These are phyloP conservation scores for Yamadazyma olivae DNA, from an alignment of 805 yeast genomes.

Conservation along the genomic window DNA sequence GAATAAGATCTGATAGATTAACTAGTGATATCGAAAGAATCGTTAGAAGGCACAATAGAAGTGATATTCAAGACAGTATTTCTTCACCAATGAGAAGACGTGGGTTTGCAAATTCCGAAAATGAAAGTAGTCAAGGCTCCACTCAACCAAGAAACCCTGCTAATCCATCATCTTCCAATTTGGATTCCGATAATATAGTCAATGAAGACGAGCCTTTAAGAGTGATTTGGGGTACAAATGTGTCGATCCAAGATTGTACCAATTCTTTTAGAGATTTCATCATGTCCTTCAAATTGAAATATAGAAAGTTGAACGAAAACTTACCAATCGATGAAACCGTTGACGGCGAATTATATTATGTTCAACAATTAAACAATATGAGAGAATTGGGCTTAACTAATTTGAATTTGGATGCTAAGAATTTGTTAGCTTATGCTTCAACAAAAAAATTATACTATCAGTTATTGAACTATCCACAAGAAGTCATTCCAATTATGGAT, in stretches of 20 bases:
- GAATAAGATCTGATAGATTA: conserved; percentile 44
- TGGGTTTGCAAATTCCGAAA: conserved; percentile 45
- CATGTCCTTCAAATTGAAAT: conserved; percentile 76
- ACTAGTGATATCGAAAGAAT: conserved; percentile 43
- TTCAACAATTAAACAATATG: conserved; percentile 71
- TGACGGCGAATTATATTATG: conserved; percentile 74
- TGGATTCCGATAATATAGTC: conserved; percentile 24
- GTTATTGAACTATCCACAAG: conserved; percentile 90
- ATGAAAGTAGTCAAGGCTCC: background rate
- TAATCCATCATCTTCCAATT: conserved; percentile 23
- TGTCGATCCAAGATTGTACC: conserved; percentile 81
- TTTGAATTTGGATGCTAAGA: conserved; percentile 78
- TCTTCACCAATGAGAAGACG: conserved; percentile 69
- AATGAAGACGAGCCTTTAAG: conserved; percentile 66
- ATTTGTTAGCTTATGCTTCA: conserved; percentile 70
- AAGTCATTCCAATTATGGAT: conserved; percentile 96
- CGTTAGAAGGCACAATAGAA: conserved; percentile 58
- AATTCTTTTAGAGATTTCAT: conserved; percentile 78
- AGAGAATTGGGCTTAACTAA: conserved; percentile 75
- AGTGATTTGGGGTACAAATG: conserved; percentile 98
- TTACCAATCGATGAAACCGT: conserved; percentile 49
- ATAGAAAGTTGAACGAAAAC: conserved; percentile 53
- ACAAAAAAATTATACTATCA: conserved; percentile 82
- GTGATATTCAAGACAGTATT: conserved; percentile 72
- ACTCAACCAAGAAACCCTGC: conserved; percentile 8